Evolutionary conservation across 2,329 filamentous ascomycete genomes (phyloP), one percentile per base, ranked within the genome.

Genomic region (Aspergillus ochraceoroseus): DNA sequence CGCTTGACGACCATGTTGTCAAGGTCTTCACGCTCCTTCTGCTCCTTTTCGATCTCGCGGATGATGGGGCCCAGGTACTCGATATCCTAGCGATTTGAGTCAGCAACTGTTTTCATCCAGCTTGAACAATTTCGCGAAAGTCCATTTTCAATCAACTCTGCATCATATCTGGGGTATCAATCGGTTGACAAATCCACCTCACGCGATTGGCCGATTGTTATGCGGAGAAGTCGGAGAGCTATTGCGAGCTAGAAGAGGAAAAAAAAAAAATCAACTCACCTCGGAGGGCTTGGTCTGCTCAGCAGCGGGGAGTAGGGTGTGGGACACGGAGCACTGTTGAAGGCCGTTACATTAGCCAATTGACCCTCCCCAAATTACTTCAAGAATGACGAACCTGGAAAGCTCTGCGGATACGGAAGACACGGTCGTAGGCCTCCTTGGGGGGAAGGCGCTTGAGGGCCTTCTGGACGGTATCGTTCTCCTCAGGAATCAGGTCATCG

Each of bases 321-420:
- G 80, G 43, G 78, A 71, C 47, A 83, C 67, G 31, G 80, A 84
- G 68, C 75, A 77, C 80, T 83, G 61, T 57, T 44, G 25, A 35
- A 17, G 43, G n/a, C 3, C 18, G 33, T 13, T 37, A 39, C n/a
- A 35, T 61, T 53, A 61, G 53, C 31, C 26, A 41, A 39, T 43
- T 33, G 32, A 29, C 46, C 39, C 13, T 28, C 36, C 22, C 15
- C n/a, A 32, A 31, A 36, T 23, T 43, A 43, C 30, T 13, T n/a
- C 13, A 15, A 17, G 33, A 27, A 26, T 31, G 19, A 49, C 65
- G 51, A 72, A 85, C 82, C 77, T 98, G 92, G 72, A 94, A 82
- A 60, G 92, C 90, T 71, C 92, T 83, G 73, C 92, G 87, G 70
- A 98, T 80, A 64, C 92, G 89, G 83, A 88, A 98, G 67, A 96